phyloP scores from a whole-genome alignment of 345 rosid species.

The Eucalyptus melliodora region DNA sequence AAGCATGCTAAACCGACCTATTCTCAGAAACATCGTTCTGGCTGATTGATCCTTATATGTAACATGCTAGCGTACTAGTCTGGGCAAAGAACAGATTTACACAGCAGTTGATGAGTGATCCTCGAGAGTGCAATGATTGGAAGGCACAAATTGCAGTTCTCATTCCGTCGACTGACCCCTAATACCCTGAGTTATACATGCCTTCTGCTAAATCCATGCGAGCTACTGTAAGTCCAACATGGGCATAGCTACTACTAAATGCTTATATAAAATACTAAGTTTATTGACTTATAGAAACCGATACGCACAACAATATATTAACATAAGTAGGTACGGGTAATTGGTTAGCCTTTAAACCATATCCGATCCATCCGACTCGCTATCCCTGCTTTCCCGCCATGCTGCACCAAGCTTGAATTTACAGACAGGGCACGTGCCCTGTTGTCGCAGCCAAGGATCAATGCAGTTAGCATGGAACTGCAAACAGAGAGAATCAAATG shows the following conservation, averaged over 20 bases:
- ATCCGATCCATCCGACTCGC: slow-evolving; percentile 43
- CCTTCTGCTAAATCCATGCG: neutral
- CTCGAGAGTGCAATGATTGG: neutral
- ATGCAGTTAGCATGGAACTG: slow-evolving; percentile 71
- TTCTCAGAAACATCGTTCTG: neutral
- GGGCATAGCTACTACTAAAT: neutral
- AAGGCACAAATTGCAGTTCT: neutral
- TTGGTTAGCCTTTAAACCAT: slow-evolving; percentile 11
- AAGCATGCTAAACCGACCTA: neutral
- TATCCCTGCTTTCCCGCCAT: slow-evolving; percentile 40
- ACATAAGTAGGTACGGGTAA: neutral
- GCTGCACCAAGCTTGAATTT: slow-evolving; percentile 30
- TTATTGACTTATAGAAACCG: neutral
- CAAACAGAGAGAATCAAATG: neutral
- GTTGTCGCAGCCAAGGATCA: slow-evolving; percentile 61
- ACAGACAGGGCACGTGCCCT: slow-evolving; percentile 58
- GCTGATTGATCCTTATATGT: neutral
- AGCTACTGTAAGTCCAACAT: neutral
- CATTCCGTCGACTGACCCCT: neutral
- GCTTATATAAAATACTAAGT: neutral
- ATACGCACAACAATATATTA: neutral
- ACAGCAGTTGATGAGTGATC: neutral
- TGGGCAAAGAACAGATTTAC: neutral
- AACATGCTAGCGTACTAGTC: neutral
- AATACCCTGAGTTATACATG: neutral